Conservation (phyloP, 2,329 filamentous ascomycete genomes). For the Chaetomiaceae sp. region DNA sequence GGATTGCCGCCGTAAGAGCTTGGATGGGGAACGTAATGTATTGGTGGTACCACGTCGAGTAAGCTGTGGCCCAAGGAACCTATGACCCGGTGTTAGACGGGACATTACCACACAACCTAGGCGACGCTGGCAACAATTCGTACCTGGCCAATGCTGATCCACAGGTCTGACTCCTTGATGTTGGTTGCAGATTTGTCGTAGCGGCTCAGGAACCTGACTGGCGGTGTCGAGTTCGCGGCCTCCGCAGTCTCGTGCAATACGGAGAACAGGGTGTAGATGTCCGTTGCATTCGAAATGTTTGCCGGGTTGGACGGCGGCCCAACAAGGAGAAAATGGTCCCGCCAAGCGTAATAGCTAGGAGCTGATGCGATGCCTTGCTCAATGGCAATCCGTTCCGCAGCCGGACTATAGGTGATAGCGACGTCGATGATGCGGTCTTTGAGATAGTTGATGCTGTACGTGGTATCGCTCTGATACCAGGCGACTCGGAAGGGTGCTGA, state of each 20-base stretch:
- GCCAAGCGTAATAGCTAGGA: conserved; percentile 4
- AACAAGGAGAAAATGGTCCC: conserved; percentile 5
- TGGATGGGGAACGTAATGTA: conserved; percentile 1
- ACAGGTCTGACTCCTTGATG: conserved; percentile 5
- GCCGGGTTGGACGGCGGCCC: conserved; percentile 1
- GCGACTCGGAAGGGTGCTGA: neutral
- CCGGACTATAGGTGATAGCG: conserved; percentile 1
- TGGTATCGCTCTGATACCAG: conserved; percentile 4
- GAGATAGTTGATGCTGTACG: conserved; percentile 6
- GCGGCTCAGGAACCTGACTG: conserved; percentile 2
- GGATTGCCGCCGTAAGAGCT: conserved; percentile 1
- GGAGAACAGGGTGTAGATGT: conserved; percentile 3
- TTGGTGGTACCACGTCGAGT: conserved; percentile 6
- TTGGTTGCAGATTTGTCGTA: conserved; percentile 6
- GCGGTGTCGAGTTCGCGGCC: conserved; percentile 3
- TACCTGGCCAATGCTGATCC: conserved; percentile 7
- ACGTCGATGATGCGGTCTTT: neutral
- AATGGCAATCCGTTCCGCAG: conserved; percentile 1
- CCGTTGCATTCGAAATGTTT: neutral
- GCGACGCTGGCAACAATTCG: neutral
- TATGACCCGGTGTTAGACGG: neutral
- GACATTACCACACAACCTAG: too few relatives aligned
- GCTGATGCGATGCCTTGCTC: too few relatives aligned
- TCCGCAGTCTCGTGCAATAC: conserved; percentile 3
- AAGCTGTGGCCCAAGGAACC: conserved; percentile 3